These are phyloP conservation scores for Backusella liffmaniae DNA, from an alignment of 192 early-diverging fungal genomes.

Conservation along the genomic window DNA sequence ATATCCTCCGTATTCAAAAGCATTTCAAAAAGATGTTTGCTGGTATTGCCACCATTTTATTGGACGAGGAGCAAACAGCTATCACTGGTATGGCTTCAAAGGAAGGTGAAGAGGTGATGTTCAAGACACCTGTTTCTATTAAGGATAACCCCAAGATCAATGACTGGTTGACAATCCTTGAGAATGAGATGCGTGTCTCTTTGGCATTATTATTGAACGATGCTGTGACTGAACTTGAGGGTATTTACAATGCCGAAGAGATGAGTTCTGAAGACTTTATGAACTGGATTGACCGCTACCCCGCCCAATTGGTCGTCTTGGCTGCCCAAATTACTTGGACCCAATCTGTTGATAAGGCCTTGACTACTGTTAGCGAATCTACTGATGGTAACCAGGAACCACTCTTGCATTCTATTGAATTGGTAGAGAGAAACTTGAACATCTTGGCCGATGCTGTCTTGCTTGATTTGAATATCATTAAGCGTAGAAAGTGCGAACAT, in stretches of 20 bases:
- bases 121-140: conserved; percentile 78
- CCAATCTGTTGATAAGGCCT: conserved; percentile 75
- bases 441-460: conserved; percentile 94
- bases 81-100: conserved; percentile 87
- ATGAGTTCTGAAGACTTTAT: conserved; percentile 61
- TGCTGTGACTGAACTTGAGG: conserved; percentile 66
- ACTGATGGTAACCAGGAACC: conserved; percentile 41
- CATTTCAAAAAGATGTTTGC: conserved; percentile 99
- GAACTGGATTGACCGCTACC: conserved; percentile 84
- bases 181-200: conserved; percentile 91
- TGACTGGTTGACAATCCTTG: conserved; percentile 94
- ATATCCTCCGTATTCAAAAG: conserved; percentile 93
- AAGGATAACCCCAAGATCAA: conserved; percentile 90
- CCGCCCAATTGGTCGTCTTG: conserved; percentile 92
- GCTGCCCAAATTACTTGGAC: conserved; percentile 93
- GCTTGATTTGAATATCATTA: conserved; percentile 75
- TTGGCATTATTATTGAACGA: conserved; percentile 76
- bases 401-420: conserved; percentile 54
- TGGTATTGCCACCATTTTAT: conserved; percentile 81
- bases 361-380: conserved; percentile 46
- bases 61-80: conserved; percentile 72
- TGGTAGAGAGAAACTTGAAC: conserved; percentile 72
- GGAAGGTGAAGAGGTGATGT: conserved; percentile 88
- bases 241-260: conserved; percentile 54
- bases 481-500: conserved; percentile 95